Evolutionary conservation across 1,284 basidiomycete genomes (phyloP), one percentile per base, ranked within the genome.

Genomic region (Rhodotorula sp.): DNA sequence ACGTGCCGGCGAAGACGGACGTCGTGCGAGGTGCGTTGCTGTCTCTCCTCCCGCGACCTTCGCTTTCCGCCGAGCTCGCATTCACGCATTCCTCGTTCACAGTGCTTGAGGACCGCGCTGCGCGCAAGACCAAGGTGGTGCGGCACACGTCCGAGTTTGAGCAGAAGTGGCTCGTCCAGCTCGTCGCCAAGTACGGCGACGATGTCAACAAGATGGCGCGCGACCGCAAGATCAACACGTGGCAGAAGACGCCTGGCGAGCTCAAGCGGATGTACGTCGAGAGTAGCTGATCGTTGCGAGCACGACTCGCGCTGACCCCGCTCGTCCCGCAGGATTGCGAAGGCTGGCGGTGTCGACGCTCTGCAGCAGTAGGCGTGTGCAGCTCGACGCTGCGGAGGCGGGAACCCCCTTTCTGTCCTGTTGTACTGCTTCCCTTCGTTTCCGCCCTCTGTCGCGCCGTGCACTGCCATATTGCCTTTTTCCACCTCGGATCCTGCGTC

Each of bases 161-260:
- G 82, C 80, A 83, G 56, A 82, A 82, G 53, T 92, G 90, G 84
- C 85, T 99, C 52, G 81, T 82, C 61, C 82, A 86, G 52, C 85
- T 98, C 48, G 87, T 93, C 16, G 80, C 82, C 53, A 89, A 87
- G 80, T 85, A 98, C 82, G 90, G 89, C 0, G 83, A 85, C 52
- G 90, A 98, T 82, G 83, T 89, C 25, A 86, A 87, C 42, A 84
- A 82, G 53, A 97, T 97, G 93, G 88, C 89, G 16, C 85, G 85
- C 74, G 95, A 98, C 83, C 83, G 87, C 74, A 89, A 86, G 81
- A 81, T 90, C 72, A 98, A 99, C 80, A 82, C 87, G 34, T 89
- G 89, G 82, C 96, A 98, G 83, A 88, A 90, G 80, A 98, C 94
- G 7, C 86, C 85, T 50, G 95, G 93, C 23, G 89, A 95, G 83